Conservation (phyloP, 2,329 filamentous ascomycete genomes). For the Cladobotryum protrusum region DNA sequence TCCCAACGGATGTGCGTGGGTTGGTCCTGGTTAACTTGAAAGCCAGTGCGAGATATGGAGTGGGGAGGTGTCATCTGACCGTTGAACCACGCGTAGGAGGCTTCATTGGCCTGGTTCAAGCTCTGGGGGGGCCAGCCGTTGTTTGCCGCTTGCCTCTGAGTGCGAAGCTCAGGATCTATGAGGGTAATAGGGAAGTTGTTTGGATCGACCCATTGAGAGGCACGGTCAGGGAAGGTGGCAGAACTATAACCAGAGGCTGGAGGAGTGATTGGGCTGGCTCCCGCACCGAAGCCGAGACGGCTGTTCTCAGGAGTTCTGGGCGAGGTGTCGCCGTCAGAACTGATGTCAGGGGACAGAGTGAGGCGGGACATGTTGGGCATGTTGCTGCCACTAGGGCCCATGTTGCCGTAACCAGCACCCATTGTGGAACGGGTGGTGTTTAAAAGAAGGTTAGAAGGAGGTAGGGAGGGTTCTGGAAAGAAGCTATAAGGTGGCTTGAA, state of each 20-base stretch:
- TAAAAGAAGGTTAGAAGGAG: too few relatives aligned
- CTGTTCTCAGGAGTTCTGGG: background rate
- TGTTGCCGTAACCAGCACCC: background rate
- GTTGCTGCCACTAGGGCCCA: background rate
- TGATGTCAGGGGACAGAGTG: background rate
- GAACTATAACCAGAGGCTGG: background rate
- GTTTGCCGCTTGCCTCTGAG: background rate
- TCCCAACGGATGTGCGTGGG: constrained; percentile 3
- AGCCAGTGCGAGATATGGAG: background rate
- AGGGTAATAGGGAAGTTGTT: background rate
- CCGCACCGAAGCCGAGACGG: background rate
- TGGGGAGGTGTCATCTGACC: background rate
- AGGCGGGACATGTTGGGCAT: background rate
- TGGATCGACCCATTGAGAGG: background rate
- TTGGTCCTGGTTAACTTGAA: background rate
- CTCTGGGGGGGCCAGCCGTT: background rate
- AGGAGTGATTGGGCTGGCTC: background rate
- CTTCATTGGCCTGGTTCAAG: background rate
- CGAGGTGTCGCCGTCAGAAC: background rate
- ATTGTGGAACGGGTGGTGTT: background rate
- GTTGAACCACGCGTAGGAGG: background rate
- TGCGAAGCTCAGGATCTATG: background rate
- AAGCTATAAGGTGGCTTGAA: too few relatives aligned
- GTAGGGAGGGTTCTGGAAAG: too few relatives aligned
- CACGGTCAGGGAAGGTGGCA: background rate